Conservation (phyloP, 1,139 yeast genomes). For the Candida albicans region DNA sequence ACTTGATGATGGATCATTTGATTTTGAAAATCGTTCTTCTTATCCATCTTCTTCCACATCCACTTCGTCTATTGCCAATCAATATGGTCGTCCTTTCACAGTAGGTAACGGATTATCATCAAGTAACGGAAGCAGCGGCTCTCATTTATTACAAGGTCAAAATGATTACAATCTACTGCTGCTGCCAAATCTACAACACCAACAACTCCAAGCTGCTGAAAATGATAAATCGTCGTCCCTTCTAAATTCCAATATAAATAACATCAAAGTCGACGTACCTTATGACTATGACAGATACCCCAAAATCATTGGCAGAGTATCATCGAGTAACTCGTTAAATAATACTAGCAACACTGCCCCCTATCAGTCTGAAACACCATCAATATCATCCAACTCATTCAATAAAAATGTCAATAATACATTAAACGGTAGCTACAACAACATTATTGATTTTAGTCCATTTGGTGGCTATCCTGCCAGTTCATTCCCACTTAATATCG, state of each 20-base stretch:
- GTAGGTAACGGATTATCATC: neutral
- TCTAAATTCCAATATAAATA: neutral
- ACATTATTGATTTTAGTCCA: conserved; percentile 55
- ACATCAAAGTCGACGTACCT: conserved; percentile 2
- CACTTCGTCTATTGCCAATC: neutral
- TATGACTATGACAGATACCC: conserved; percentile 4
- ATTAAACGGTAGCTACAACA: neutral
- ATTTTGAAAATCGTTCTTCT: neutral
- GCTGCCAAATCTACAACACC: neutral
- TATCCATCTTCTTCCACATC: conserved; percentile 1
- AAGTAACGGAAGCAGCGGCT: conserved; percentile 2
- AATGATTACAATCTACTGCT: neutral
- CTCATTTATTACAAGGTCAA: conserved; percentile 1
- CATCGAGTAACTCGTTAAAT: neutral
- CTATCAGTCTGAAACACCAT: neutral
- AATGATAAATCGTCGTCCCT: neutral
- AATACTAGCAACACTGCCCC: conserved; percentile 1
- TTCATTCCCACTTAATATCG: conserved; percentile 81
- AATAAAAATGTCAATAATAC: neutral
- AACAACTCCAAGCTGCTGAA: neutral
- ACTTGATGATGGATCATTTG: neutral
- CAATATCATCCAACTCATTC: neutral
- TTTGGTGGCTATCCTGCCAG: conserved; percentile 95
- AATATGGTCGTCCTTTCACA: conserved; percentile 3
- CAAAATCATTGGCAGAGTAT: neutral